Percentiles rank a stretch among this genome's conserved stretches.
These are phyloP conservation scores for Penicillium steckii DNA, from an alignment of 495 filamentous ascomycete genomes.

Conservation along the genomic window DNA sequence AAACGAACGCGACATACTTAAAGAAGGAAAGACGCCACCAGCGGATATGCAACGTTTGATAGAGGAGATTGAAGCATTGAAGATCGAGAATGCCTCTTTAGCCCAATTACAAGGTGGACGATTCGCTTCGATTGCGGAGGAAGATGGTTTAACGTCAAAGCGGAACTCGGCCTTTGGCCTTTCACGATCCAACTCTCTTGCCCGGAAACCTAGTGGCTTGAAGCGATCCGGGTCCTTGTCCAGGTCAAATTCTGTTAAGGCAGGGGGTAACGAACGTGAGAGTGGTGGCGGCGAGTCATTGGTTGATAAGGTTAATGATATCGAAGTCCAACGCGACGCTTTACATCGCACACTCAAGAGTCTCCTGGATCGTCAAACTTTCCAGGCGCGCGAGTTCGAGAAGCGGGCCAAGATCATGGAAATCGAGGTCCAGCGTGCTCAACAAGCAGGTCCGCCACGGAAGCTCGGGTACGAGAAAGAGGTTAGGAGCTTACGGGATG, in stretches of 20 bases:
- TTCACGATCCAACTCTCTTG: conserved; percentile 61
- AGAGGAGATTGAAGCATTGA: conserved; percentile 64
- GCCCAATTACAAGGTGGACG: conserved; percentile 49
- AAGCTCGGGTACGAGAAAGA: conserved; percentile 80
- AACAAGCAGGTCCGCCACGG: conserved; percentile 62
- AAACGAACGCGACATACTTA: conserved; percentile 88
- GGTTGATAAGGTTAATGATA: conserved; percentile 82
- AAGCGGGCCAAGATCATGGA: conserved; percentile 76
- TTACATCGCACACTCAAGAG: conserved; percentile 81
- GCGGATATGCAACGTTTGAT: conserved; percentile 69
- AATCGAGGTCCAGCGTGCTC: conserved; percentile 71
- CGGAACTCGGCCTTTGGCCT: conserved; percentile 45
- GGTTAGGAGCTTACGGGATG: conserved; percentile 71
- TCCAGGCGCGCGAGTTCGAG: conserved; percentile 74
- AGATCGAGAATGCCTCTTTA: conserved; percentile 52
- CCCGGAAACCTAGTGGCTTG: conserved; percentile 45
- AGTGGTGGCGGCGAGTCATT: conserved; percentile 66
- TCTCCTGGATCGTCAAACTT: conserved; percentile 82
- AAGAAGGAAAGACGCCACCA: conserved; percentile 79
- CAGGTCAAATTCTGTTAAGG: conserved; percentile 57
- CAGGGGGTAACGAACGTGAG: conserved; percentile 56
- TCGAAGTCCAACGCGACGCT: conserved; percentile 90
- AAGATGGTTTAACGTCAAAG: conserved; percentile 35
- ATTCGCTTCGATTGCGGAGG: conserved; percentile 66
- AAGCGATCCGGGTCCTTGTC: conserved; percentile 47